Evolutionary conservation across 1,284 basidiomycete species (phyloP).

Genomic region (Marasmius tenuissimus): DNA sequence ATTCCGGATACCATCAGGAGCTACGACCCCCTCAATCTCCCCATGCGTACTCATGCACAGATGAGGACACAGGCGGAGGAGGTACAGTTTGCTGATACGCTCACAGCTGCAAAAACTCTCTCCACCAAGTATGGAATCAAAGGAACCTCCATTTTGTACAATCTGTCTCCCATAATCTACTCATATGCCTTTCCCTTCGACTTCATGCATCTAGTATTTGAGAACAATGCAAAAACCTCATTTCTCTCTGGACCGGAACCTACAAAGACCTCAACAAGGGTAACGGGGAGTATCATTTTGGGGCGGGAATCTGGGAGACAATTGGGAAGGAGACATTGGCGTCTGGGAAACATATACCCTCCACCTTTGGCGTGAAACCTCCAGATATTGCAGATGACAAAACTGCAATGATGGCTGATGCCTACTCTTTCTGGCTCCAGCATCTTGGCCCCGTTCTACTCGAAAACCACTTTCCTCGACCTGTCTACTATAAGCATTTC

Average conservation of each 20-base stretch:
- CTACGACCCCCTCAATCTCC: constrained; percentile 36
- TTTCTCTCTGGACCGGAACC: constrained; percentile 36
- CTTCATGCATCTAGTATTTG: constrained; percentile 49
- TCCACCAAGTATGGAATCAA: constrained; percentile 41
- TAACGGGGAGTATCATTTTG: constrained; percentile 28
- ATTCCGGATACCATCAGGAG: constrained; percentile 6
- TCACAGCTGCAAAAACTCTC: constrained; percentile 22
- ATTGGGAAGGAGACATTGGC: constrained; percentile 33
- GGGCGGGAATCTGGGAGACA: constrained; percentile 33
- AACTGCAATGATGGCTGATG: constrained; percentile 24
- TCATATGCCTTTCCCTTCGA: constrained; percentile 43
- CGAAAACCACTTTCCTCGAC: constrained; percentile 22
- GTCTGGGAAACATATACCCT: constrained; percentile 34
- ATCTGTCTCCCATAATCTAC: constrained; percentile 35
- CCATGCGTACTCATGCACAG: constrained; percentile 33
- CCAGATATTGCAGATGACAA: constrained; percentile 36
- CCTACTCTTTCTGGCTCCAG: constrained; percentile 36
- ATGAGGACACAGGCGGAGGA: constrained; percentile 31
- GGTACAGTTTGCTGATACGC: constrained; percentile 28
- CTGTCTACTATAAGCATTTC: constrained; percentile 42
- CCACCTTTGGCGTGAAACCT: constrained; percentile 33
- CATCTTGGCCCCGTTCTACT: constrained; percentile 42
- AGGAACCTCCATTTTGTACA: constrained; percentile 31
- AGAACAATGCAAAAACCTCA: constrained; percentile 41
- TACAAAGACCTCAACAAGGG: constrained; percentile 39